Conservation (phyloP, 495 filamentous ascomycete species). For the Filosporella fistucella region DNA sequence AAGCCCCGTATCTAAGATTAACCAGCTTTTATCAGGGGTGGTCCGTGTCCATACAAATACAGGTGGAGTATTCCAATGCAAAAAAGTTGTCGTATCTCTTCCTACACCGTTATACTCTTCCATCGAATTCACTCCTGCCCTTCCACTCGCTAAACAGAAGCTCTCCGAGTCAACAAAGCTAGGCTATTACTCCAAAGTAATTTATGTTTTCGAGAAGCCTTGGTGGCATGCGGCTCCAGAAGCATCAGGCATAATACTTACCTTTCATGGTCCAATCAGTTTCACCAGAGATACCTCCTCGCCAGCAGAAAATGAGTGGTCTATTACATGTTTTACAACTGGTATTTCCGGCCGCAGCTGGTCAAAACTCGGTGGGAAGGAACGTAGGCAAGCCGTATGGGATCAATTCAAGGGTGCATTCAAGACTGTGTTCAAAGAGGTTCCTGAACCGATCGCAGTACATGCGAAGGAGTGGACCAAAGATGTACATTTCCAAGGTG, state of each 20-base stretch:
- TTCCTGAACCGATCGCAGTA: background rate
- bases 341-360: constrained; percentile 21
- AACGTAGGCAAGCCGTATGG: background rate
- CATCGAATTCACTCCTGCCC: constrained; percentile 27
- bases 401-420: background rate
- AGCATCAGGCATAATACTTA: constrained; percentile 29
- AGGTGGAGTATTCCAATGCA: constrained; percentile 18
- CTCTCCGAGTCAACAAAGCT: constrained; percentile 15
- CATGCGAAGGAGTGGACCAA: constrained; percentile 1
- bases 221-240: constrained; percentile 35
- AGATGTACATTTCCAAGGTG: background rate
- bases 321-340: constrained; percentile 34
- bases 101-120: constrained; percentile 25
- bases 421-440: background rate
- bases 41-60: constrained; percentile 4
- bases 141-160: constrained; percentile 21
- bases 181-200: constrained; percentile 34
- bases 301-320: constrained; percentile 26
- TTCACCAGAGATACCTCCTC: constrained; percentile 35
- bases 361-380: background rate
- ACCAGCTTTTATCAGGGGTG: constrained; percentile 1
- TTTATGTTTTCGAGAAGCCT: constrained; percentile 29
- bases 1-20: constrained; percentile 17
- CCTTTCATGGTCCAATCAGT: constrained; percentile 29
- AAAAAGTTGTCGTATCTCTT: constrained; percentile 30